phyloP scores from a whole-genome alignment of 176 grass and related monocot species.

The Tuctoria greenei region DNA sequence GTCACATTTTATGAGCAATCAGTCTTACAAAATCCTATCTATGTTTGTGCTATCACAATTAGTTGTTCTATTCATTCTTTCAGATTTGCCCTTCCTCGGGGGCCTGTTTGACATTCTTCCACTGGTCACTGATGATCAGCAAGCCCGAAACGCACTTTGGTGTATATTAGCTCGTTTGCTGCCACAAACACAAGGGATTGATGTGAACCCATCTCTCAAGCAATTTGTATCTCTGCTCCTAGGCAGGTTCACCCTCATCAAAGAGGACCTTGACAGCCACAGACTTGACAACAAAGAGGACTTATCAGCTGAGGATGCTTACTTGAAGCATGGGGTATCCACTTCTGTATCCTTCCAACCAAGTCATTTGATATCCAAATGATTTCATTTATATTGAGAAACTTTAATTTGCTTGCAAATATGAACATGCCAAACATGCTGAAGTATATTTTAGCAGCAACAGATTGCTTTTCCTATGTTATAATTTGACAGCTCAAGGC shows the following conservation, averaged over 20 bases:
- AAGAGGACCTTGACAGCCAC: conserved; percentile 66
- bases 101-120: conserved; percentile 32
- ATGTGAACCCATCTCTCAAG: conserved; percentile 32
- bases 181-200: conserved; percentile 32
- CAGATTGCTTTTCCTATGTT: conserved; percentile 40
- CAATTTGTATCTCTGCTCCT: conserved; percentile 57
- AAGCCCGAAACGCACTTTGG: conserved; percentile 50
- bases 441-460: background rate
- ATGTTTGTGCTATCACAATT: conserved; percentile 22
- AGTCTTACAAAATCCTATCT: conserved; percentile 26
- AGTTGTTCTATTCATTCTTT: conserved; percentile 12
- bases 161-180: conserved; percentile 39
- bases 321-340: conserved; percentile 41
- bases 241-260: conserved; percentile 54
- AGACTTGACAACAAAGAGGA: conserved; percentile 33
- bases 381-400: background rate
- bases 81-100: conserved; percentile 71
- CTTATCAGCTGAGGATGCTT: conserved; percentile 34
- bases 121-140: conserved; percentile 49
- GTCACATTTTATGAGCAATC: conserved; percentile 36
- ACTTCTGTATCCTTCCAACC: conserved; percentile 72
- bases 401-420: conserved; percentile 25
- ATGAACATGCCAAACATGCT: conserved; percentile 7
- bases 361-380: conserved; percentile 1
- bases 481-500: conserved; percentile 46